Evolutionary conservation across 176 grass and related monocot species (phyloP), one percentile per base, ranked within the genome.

Genomic region (Canna indica): DNA sequence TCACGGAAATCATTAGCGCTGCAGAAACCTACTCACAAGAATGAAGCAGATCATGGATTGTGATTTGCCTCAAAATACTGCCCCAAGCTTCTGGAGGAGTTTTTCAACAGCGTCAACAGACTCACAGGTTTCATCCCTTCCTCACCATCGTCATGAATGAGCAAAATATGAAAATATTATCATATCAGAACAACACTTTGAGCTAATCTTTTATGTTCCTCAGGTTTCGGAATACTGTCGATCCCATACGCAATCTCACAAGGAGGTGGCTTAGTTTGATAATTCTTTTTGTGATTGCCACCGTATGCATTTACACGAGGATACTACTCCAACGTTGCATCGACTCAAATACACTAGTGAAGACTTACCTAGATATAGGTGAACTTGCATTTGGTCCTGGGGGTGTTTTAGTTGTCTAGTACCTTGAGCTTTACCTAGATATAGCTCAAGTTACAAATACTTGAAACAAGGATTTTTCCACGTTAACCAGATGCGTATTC

Each of bases 281-380:
- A 25, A 68, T 96, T 5, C 72, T 96, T 6, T 77, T 86, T 33
- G 8, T 73, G 56, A 69, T 91, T 22, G 83, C 83, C 0, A 59
- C 71, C 8, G 73, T 82, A 2, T 96, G 88, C 74, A 91, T 59
- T 78, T 96, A 91, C 83, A 95, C 87, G 3, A 87, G 91, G 6
- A 56, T 88, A 30, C 91, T 95, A 72, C 70, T 95, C 54, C 85
- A 80, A 71, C 76, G 87, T 60, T 95, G 91, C 87, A 95, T 95
- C 80, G 32, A 8, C 34, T 46, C 77, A 24, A 75, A 79, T 8
- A 57, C 82, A 0, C 3, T 45, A 7, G 64, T 75, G 27, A 77
- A 80, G 3, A 77, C 79, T 0, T 95, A 95, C 83, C 91, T 85
- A 0, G 82, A 90, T 75, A 85, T 95, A 33, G 85, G 91, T 52